These are phyloP conservation scores for Cetraspora pellucida DNA, from an alignment of 192 early-diverging fungal species.

Conservation along the genomic window DNA sequence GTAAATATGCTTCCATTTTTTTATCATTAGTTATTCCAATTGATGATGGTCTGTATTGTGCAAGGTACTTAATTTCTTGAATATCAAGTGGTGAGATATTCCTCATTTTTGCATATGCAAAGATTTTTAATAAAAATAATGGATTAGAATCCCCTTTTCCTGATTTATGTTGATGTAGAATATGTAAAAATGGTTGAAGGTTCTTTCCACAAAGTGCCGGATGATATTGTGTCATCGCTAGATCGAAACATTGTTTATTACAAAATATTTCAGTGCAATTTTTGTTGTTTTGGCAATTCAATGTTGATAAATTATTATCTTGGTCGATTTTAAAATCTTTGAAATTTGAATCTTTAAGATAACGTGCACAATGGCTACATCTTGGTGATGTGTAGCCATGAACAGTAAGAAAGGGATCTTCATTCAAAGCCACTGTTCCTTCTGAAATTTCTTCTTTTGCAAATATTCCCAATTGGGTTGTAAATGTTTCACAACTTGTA, in stretches of 20 bases:
- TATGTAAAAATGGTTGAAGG: not conserved
- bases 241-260: not conserved
- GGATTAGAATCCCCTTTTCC: not conserved
- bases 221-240: not conserved
- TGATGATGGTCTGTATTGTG: not conserved
- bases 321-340: not conserved
- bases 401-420: too few relatives aligned
- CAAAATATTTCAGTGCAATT: conserved; percentile 9
- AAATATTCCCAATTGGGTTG: not conserved
- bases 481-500: not conserved
- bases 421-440: too few relatives aligned
- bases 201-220: conserved; percentile 1
- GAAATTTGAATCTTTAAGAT: too few relatives aligned
- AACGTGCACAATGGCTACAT: too few relatives aligned
- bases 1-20: not conserved
- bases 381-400: too few relatives aligned
- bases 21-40: not conserved
- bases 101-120: not conserved
- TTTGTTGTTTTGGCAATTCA: too few relatives aligned
- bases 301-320: too few relatives aligned
- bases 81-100: conserved; percentile 18
- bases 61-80: not conserved
- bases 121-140: conserved; percentile 9
- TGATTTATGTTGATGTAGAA: not conserved
- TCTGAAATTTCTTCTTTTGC: too few relatives aligned